These are phyloP conservation scores for Monosporascus sp. DNA, from an alignment of 2,329 filamentous ascomycete species.

Conservation along the genomic window DNA sequence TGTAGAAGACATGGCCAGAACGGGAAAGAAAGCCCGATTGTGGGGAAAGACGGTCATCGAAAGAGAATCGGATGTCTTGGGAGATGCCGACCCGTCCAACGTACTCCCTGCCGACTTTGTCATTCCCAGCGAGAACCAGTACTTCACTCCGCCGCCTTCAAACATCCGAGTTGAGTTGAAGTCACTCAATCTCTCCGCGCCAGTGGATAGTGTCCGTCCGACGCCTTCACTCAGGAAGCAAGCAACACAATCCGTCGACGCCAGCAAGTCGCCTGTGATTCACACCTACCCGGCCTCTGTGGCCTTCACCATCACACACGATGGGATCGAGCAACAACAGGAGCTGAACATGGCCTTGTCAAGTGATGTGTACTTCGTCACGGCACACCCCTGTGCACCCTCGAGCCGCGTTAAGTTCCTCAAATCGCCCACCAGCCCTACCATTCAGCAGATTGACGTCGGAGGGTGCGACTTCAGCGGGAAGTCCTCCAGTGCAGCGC, in stretches of 20 bases:
- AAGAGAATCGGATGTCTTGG: constrained; percentile 55
- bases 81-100: constrained; percentile 48
- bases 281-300: constrained; percentile 36
- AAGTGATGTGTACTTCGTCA: constrained; percentile 60
- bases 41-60: constrained; percentile 58
- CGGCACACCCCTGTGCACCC: constrained; percentile 59
- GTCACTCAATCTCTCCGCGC: constrained; percentile 43
- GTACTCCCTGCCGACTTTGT: constrained; percentile 58
- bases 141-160: constrained; percentile 41
- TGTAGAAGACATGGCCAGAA: constrained; percentile 43
- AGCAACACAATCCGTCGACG: constrained; percentile 33
- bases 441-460: constrained; percentile 52
- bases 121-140: constrained; percentile 52
- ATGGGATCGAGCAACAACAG: constrained; percentile 32
- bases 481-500: constrained; percentile 40
- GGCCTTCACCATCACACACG: constrained; percentile 36
- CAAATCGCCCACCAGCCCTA: constrained; percentile 55
- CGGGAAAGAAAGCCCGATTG: constrained; percentile 52
- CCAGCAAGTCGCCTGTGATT: constrained; percentile 24
- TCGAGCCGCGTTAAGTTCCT: constrained; percentile 52
- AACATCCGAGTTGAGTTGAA: constrained; percentile 44
- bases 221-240: constrained; percentile 38
- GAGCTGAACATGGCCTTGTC: constrained; percentile 41
- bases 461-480: constrained; percentile 38
- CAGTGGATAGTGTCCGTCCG: constrained; percentile 38